Evolutionary conservation across 2,329 filamentous ascomycete genomes (phyloP).

Genomic region (Ophiostoma ulmi): DNA sequence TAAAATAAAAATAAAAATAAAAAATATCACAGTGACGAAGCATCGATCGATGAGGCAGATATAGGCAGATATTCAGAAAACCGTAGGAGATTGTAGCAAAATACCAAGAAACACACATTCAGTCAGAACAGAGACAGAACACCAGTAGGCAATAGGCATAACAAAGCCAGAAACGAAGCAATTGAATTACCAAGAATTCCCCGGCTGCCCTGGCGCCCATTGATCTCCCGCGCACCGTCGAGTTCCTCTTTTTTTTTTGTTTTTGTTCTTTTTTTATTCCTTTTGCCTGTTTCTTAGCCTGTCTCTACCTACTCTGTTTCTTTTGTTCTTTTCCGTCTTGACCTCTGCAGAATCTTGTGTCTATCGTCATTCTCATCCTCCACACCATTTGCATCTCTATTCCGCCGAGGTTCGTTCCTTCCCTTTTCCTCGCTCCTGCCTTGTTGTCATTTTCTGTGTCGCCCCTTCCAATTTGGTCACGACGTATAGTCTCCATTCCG

Average conservation of each 20-base stretch:
- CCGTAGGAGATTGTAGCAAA: background rate
- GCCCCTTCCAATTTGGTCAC: slow-evolving; percentile 7
- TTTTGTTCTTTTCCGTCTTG: background rate
- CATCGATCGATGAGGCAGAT: slow-evolving; percentile 1
- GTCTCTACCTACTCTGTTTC: background rate
- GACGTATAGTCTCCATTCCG: background rate
- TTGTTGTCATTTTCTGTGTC: background rate
- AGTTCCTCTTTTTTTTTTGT: background rate
- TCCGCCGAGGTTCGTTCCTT: slow-evolving; percentile 7
- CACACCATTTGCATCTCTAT: background rate
- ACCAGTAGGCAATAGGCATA: background rate
- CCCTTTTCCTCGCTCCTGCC: background rate
- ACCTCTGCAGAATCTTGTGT: background rate
- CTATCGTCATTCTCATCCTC: background rate
- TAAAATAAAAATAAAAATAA: too few relatives aligned
- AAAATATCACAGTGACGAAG: background rate
- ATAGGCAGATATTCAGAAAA: background rate
- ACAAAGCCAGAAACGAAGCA: slow-evolving; percentile 13
- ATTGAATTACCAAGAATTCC: slow-evolving; percentile 1
- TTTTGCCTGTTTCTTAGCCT: background rate
- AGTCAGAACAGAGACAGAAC: slow-evolving; percentile 1
- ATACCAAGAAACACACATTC: background rate
- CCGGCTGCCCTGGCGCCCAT: slow-evolving; percentile 6
- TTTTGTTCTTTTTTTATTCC: background rate
- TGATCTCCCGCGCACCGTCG: background rate